Evolutionary conservation across 192 early-diverging fungal genomes (phyloP).

Genomic region (Linnemannia hyalina): DNA sequence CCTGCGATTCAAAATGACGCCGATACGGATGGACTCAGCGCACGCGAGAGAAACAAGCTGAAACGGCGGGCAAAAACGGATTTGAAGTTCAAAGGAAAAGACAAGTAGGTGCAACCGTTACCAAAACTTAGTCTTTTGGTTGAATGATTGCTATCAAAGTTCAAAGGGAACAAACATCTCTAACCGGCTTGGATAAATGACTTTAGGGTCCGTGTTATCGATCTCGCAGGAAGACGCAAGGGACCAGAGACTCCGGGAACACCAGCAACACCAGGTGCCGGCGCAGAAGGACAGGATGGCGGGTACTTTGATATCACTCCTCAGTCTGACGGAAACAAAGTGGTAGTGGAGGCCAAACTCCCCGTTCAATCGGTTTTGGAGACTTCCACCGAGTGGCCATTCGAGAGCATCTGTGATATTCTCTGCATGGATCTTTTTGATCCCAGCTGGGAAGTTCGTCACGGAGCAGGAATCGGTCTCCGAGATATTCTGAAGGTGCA

Average conservation of each 20-base stretch:
- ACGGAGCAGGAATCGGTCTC: constrained; percentile 96
- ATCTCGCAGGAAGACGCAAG: constrained; percentile 44
- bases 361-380: constrained; percentile 51
- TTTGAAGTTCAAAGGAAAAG: constrained; percentile 79
- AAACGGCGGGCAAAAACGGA: constrained; percentile 91
- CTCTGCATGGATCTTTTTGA: constrained; percentile 72
- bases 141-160: background rate
- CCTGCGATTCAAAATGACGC: constrained; percentile 54
- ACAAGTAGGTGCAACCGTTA: constrained; percentile 65
- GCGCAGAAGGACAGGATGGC: constrained; percentile 55
- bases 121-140: background rate
- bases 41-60: constrained; percentile 87
- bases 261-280: constrained; percentile 22
- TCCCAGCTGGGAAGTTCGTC: constrained; percentile 92
- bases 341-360: constrained; percentile 80
- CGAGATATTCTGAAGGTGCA: constrained; percentile 90
- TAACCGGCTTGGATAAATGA: background rate
- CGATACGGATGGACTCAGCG: constrained; percentile 86
- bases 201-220: constrained; percentile 63
- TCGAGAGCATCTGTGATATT: constrained; percentile 70
- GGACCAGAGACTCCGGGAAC: constrained; percentile 47
- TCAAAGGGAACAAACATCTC: background rate
- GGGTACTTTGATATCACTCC: constrained; percentile 69
- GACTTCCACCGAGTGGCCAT: constrained; percentile 64
- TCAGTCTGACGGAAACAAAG: constrained; percentile 70